These are phyloP conservation scores for Knoxia roxburghii DNA, from an alignment of 257 asterid genomes.

Conservation along the genomic window DNA sequence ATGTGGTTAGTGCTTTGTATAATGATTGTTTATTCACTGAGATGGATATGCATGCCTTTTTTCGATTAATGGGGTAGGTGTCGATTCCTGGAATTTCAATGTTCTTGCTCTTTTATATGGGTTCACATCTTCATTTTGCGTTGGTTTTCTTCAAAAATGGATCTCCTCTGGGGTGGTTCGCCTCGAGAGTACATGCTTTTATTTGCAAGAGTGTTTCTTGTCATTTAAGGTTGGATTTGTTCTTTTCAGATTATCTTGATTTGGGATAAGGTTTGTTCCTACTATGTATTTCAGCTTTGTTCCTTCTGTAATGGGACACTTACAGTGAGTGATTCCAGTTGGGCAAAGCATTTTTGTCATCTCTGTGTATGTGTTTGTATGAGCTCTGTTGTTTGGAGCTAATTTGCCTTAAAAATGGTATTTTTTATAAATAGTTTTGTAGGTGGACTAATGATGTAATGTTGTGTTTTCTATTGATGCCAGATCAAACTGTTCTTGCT, in stretches of 20 bases:
- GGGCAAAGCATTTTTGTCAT: not conserved
- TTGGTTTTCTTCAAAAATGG: not conserved
- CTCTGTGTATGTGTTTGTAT: not conserved
- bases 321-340: not conserved
- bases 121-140: not conserved
- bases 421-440: not conserved
- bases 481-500: not conserved
- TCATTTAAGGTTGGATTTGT: not conserved
- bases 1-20: not conserved
- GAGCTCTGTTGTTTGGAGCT: not conserved
- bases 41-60: not conserved
- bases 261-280: not conserved
- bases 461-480: conserved; percentile 7
- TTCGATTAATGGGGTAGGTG: not conserved
- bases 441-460: conserved; percentile 1
- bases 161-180: not conserved
- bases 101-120: not conserved
- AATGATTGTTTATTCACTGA: not conserved
- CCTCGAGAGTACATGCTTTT: not conserved
- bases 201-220: not conserved
- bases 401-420: not conserved
- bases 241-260: not conserved
- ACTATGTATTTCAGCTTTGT: too few species aligned
- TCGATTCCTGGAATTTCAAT: too few species aligned
- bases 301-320: not conserved